Base-by-base conservation (phyloP, 805 yeast genomes). In the Wickerhamiella vanderwaltii region DNA sequence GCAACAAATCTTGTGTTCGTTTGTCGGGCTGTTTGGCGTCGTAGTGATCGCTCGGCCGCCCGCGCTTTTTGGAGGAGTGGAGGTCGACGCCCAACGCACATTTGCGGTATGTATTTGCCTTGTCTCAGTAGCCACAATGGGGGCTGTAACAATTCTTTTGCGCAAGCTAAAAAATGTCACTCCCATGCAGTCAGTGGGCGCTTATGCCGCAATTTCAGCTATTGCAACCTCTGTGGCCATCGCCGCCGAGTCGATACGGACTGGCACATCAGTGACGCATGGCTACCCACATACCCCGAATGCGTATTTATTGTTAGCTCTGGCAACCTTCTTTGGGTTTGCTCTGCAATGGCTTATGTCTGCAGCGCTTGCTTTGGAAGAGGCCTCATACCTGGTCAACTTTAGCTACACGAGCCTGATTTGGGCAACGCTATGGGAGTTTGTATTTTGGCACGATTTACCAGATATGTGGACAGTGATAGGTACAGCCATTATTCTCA, bases 301-400 rank as follows among this genome's bases (percentile, higher is more conserved):
- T n/a, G n/a, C 72, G n/a, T 22, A 50, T 61, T 80, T 16, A 69
- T 86, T 48, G 42, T 62, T 1, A 55, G 69, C 17, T 68, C 84
- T 45, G 95, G 95, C 2, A 46, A n/a, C n/a, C n/a, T n/a, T 79
- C 1, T 68, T 81, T 41, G 96, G 96, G 0, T 87, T 86, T 59
- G 61, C 76, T 46, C 80, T 79, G 77, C 95, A 87, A 58, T 77
- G 76, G 52, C 62, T 78, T 28, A 60, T 81, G 35, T 82, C 95
- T 0, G 75, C 83, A 7, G 95, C 95, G 1, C 71, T 86, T 39
- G 94, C 84, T 57, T 65, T 83, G 42, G 94, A 82, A 48, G 69
- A 67, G 46, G 93, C 95, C 0, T 75, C 85, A 3, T 69, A 81
- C 43, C 83, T 86, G 0, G 68, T 87, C 9, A 68, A 82, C 46